Conservation (phyloP, 208 protist species). For the Crithidia fasciculata region DNA sequence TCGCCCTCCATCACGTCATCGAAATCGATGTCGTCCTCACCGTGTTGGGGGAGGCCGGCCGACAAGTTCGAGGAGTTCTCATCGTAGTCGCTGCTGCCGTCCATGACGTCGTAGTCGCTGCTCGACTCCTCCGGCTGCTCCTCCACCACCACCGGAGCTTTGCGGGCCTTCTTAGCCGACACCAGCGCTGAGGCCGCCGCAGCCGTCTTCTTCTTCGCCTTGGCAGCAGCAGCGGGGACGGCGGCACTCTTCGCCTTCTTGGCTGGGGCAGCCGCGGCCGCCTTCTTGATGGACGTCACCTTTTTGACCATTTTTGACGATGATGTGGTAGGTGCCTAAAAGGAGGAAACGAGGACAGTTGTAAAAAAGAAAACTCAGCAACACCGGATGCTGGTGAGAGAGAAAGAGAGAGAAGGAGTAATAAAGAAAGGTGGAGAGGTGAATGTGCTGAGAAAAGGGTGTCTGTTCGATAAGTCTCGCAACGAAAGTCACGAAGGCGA, state of each 20-base stretch:
- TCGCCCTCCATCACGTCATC: conserved; percentile 52
- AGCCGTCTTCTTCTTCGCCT: not conserved
- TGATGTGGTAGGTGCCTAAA: not conserved
- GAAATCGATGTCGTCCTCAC: conserved; percentile 57
- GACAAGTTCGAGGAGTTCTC: not conserved
- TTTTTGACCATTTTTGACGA: conserved; percentile 13
- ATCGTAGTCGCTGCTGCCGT: not conserved
- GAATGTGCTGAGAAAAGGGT: not conserved
- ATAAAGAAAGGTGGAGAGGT: not conserved
- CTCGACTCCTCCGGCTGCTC: too few species aligned
- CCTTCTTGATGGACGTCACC: not conserved
- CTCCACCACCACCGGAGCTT: not conserved
- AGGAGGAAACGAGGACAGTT: not conserved
- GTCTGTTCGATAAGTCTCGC: not conserved
- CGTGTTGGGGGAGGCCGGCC: not conserved
- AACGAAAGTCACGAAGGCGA: too few species aligned
- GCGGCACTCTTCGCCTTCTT: conserved; percentile 14
- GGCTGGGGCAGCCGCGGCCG: not conserved
- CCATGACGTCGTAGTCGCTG: conserved; percentile 10
- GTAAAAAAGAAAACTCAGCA: not conserved
- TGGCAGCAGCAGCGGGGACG: not conserved
- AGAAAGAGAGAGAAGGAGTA: conserved; percentile 1
- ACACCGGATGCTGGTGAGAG: not conserved
- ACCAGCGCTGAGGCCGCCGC: not conserved
- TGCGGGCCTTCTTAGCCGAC: conserved; percentile 3